These are phyloP conservation scores for Radiomyces spectabilis DNA, from an alignment of 192 early-diverging fungal species.

Conservation along the genomic window DNA sequence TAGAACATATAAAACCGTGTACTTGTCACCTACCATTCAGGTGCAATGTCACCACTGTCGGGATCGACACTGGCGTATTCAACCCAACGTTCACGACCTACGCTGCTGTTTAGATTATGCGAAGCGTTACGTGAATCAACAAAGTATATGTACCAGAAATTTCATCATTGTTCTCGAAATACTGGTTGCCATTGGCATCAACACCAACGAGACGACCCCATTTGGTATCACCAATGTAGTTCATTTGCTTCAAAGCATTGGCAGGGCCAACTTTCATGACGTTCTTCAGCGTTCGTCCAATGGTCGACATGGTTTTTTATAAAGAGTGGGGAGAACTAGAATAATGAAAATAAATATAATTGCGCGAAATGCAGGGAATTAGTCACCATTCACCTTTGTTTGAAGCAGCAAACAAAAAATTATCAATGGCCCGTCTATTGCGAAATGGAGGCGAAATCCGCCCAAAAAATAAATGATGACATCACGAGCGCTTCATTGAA, in stretches of 20 bases:
- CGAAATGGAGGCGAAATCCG: no score
- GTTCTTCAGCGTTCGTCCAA: slow-evolving; percentile 50
- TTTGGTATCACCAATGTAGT: slow-evolving; percentile 56
- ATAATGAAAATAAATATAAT: no score
- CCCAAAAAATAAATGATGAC: no score
- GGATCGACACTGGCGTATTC: slow-evolving; percentile 44
- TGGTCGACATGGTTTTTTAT: slow-evolving; percentile 34
- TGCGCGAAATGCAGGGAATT: no score
- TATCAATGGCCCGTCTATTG: no score
- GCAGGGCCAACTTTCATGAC: slow-evolving; percentile 42
- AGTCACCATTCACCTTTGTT: no score
- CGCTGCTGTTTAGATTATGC: no score
- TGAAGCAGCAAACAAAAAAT: no score
- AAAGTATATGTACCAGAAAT: slow-evolving; percentile 49
- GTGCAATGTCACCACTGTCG: slow-evolving; percentile 60
- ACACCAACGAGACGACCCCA: slow-evolving; percentile 62
- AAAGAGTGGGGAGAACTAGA: slow-evolving; percentile 1
- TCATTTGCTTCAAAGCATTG: slow-evolving; percentile 38
- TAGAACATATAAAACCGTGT: neutral
- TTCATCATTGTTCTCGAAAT: slow-evolving; percentile 66
- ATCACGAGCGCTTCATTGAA: no score
- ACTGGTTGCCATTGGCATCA: slow-evolving; percentile 71
- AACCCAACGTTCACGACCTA: slow-evolving; percentile 77
- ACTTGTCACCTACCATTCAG: slow-evolving; percentile 51
- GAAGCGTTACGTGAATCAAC: no score